phyloP scores from a whole-genome alignment of 2,329 filamentous ascomycete genomes.

The Ramularia endophylla region DNA sequence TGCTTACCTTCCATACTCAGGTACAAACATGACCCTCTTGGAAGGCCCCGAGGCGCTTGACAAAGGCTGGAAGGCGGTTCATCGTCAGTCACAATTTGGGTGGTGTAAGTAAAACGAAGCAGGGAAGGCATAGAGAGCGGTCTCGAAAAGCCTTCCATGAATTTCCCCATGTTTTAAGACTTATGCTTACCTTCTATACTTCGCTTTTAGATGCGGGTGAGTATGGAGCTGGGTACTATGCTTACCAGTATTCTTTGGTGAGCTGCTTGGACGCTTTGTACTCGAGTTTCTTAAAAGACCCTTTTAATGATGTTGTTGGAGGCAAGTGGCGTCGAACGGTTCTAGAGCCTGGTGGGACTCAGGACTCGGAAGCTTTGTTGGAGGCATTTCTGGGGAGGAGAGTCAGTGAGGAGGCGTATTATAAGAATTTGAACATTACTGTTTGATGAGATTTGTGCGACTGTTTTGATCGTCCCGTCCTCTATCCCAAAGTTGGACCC shows the following conservation, averaged over 20 bases:
- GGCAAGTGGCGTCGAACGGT: constrained; percentile 1
- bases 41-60: too few species aligned
- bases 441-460: too few species aligned
- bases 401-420: constrained; percentile 5
- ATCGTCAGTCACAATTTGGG: too few species aligned
- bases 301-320: constrained; percentile 3
- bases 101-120: too few species aligned
- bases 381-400: constrained; percentile 7
- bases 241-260: constrained; percentile 6
- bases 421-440: constrained; percentile 2
- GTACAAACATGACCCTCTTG: too few species aligned
- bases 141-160: background rate
- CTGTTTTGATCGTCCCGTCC: too few species aligned
- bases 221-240: constrained; percentile 8
- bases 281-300: constrained; percentile 4
- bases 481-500: too few species aligned
- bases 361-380: constrained; percentile 2
- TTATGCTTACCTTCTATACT: too few species aligned
- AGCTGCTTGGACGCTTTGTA: constrained; percentile 7
- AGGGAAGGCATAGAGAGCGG: background rate
- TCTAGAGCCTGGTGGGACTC: constrained; percentile 6
- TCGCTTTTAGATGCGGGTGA: too few species aligned
- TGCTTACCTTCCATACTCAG: too few species aligned
- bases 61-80: too few species aligned
- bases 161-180: too few species aligned